Evolutionary conservation across 495 filamentous ascomycete species (phyloP), one percentile per base, ranked within the genome.

Genomic region (Tuber indicum): DNA sequence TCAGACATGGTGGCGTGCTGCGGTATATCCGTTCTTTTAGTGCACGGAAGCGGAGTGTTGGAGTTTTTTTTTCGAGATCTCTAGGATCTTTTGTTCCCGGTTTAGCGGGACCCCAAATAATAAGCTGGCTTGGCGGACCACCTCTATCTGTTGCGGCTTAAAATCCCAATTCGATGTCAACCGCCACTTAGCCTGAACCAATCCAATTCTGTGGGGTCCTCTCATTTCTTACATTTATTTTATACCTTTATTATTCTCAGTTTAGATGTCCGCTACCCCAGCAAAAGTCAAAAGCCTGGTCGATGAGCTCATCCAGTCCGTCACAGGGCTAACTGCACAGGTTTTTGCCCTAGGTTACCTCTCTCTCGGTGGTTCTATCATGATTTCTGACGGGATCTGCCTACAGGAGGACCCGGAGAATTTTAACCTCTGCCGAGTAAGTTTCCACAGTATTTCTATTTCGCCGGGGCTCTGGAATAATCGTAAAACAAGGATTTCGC

Each of bases 351-450:
- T 44, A 12, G 16, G 36, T 36, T 14, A 36, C 5, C 26, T 45
- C 44, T 45, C 44, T 44, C 21, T 16, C 46, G 12, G n/a, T 6
- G 39, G 1, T 32, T 66, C 26, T 66, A 49, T 49, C 21, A 12
- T 21, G 46, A 39, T 17, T 7, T 49, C 79, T 81, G n/a, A 81
- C 58, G 0, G 75, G 41, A 21, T n/a, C n/a, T 72, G 43, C 69
- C 9, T 36, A 66, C 74, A 87, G 86, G 84, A 82, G 42, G 84
- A 88, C 83, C 84, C 81, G 1, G 75, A 78, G 72, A 86, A 83
- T 79, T 90, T 89, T 85, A 86, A 87, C 78, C 79, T 84, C 8
- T 84, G 85, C 44, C 83, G 83, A 77, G 71, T 83, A 87, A 85
- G 81, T 84, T 6, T 81, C 79, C 42, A 45, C 70, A 76, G 36